Evolutionary conservation across 2,329 filamentous ascomycete species (phyloP).

Genomic region (Dendryphion nanum): DNA sequence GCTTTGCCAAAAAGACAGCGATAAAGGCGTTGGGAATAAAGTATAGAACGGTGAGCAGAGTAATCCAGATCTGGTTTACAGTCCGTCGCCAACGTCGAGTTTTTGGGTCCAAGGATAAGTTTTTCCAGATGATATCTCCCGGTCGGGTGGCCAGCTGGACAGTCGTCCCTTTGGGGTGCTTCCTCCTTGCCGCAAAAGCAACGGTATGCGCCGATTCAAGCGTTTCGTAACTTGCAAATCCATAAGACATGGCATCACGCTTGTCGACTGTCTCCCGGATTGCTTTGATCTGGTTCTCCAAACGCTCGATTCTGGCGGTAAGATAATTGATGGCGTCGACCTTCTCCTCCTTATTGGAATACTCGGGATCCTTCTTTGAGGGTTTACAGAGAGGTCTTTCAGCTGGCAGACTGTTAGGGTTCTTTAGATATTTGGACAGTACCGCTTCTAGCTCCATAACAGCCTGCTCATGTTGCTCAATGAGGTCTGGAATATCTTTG

Average conservation of each 20-base stretch:
- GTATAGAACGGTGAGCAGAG: constrained; percentile 78
- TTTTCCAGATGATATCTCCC: constrained; percentile 94
- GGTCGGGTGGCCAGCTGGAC: constrained; percentile 80
- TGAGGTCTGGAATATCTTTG: constrained; percentile 81
- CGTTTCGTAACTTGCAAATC: constrained; percentile 89
- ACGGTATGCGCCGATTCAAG: constrained; percentile 87
- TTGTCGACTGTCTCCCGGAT: constrained; percentile 80
- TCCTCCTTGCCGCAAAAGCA: constrained; percentile 76
- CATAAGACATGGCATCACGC: constrained; percentile 84
- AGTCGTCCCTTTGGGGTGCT: constrained; percentile 75
- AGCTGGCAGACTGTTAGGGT: constrained; percentile 75
- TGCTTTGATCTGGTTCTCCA: constrained; percentile 83
- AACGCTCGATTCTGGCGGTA: constrained; percentile 75
- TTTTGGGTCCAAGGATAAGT: constrained; percentile 70
- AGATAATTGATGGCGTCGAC: constrained; percentile 94
- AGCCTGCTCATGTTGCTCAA: constrained; percentile 76
- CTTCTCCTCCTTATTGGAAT: constrained; percentile 66
- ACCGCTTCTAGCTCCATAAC: constrained; percentile 82
- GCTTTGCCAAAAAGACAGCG: constrained; percentile 85
- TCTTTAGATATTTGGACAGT: constrained; percentile 85
- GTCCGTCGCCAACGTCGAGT: constrained; percentile 71
- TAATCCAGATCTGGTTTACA: constrained; percentile 81
- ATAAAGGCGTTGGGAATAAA: constrained; percentile 92
- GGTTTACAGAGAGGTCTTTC: constrained; percentile 76
- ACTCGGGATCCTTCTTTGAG: constrained; percentile 69